These are phyloP conservation scores for Yamadazyma kanchanaburiensis DNA, from an alignment of 1,139 yeast species.

Conservation along the genomic window DNA sequence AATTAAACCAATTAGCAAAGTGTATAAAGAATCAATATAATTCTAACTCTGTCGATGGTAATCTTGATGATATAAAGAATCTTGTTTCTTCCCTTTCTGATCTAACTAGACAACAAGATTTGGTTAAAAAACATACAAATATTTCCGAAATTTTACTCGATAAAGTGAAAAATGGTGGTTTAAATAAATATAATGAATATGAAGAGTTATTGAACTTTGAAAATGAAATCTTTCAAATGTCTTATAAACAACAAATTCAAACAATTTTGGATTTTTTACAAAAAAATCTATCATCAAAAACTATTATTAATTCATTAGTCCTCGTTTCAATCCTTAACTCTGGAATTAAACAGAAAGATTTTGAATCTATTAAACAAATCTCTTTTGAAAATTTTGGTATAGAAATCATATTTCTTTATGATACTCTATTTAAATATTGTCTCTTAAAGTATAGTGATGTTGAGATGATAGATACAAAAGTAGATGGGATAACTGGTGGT, in stretches of 20 bases:
- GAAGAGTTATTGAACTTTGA: conserved; percentile 64
- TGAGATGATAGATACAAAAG: conserved; percentile 13
- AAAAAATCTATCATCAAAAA: conserved; percentile 27
- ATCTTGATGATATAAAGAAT: conserved; percentile 61
- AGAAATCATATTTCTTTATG: conserved; percentile 32
- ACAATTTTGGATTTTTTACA: conserved; percentile 49
- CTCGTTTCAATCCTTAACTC: conserved; percentile 58
- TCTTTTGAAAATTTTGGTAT: conserved; percentile 61
- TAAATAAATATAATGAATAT: conserved; percentile 29
- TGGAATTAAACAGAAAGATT: conserved; percentile 63
- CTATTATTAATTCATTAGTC: conserved; percentile 48
- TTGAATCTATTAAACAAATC: conserved; percentile 45
- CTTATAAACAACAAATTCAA: conserved; percentile 50
- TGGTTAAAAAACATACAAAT: conserved; percentile 70
- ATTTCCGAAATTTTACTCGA: conserved; percentile 68
- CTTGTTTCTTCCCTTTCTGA: conserved; percentile 71
- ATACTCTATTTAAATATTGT: conserved; percentile 22
- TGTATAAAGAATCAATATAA: conserved; percentile 69
- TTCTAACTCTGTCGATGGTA: conserved; percentile 44
- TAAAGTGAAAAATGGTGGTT: conserved; percentile 35
- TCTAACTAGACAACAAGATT: conserved; percentile 64
- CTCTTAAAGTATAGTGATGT: conserved; percentile 24
- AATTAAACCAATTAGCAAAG: conserved; percentile 68
- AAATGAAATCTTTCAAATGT: conserved; percentile 65
- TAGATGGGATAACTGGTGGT: conserved; percentile 33